These are phyloP conservation scores for Ceriops tagal DNA, from an alignment of 345 rosid species.

Conservation along the genomic window DNA sequence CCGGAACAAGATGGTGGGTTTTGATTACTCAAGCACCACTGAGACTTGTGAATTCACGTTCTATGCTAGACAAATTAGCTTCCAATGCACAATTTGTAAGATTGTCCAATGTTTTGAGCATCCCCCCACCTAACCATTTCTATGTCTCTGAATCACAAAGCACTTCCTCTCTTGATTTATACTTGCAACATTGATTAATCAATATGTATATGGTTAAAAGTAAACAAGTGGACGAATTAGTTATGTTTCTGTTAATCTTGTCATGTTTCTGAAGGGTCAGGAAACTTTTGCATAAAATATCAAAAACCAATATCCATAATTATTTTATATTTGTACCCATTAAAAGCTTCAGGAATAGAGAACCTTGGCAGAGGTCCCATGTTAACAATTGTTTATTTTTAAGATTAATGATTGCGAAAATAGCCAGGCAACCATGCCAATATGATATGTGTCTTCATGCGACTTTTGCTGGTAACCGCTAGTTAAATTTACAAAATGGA, in stretches of 20 bases:
- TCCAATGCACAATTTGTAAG: background rate
- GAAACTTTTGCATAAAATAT: background rate
- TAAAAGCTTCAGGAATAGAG: background rate
- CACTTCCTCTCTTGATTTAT: background rate
- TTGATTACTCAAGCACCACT: background rate
- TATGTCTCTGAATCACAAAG: background rate
- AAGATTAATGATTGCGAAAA: background rate
- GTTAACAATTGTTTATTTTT: background rate
- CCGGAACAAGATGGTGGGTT: constrained; percentile 1
- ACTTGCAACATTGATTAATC: background rate
- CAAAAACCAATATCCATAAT: background rate
- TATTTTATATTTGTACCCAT: background rate
- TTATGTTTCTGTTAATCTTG: background rate
- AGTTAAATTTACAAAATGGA: constrained; percentile 2
- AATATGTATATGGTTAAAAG: background rate
- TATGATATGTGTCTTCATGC: background rate
- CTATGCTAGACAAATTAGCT: constrained; percentile 1
- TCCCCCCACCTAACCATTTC: constrained; percentile 9
- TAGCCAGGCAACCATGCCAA: background rate
- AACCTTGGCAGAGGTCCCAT: no score
- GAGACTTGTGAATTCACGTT: background rate
- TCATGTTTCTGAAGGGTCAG: background rate
- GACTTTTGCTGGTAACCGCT: constrained; percentile 1
- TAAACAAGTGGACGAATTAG: background rate
- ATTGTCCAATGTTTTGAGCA: background rate